phyloP scores from a whole-genome alignment of 306 rosid genomes.

The Hippophae tibetana region DNA sequence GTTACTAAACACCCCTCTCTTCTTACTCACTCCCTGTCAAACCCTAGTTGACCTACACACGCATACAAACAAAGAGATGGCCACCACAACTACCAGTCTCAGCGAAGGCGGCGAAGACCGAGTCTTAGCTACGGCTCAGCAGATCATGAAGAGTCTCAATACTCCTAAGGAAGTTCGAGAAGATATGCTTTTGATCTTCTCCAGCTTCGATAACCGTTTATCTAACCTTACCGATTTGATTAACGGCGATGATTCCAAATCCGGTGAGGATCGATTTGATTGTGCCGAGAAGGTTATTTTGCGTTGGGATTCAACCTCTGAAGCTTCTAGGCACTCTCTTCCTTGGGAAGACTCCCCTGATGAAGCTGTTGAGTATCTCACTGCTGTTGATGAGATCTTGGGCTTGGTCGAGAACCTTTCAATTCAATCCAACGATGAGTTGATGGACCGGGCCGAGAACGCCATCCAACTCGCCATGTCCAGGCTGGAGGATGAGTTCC shows the following conservation, averaged over 20 bases:
- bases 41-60: slow-evolving; percentile 1
- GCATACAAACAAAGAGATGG: too few relatives aligned
- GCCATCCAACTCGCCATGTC: slow-evolving; percentile 87
- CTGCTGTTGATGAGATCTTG: slow-evolving; percentile 74
- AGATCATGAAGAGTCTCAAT: slow-evolving; percentile 71
- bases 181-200: slow-evolving; percentile 84
- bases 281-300: slow-evolving; percentile 76
- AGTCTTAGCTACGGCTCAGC: slow-evolving; percentile 87
- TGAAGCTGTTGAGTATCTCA: slow-evolving; percentile 45
- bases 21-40: not conserved
- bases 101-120: slow-evolving; percentile 52
- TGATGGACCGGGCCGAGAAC: slow-evolving; percentile 70
- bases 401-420: slow-evolving; percentile 49
- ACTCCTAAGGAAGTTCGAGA: slow-evolving; percentile 79
- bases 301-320: slow-evolving; percentile 39
- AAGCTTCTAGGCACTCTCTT: slow-evolving; percentile 28
- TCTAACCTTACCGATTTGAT: slow-evolving; percentile 60
- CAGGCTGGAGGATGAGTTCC: slow-evolving; percentile 82
- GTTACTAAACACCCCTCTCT: slow-evolving; percentile 2
- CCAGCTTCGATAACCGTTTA: slow-evolving; percentile 76
- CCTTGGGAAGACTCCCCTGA: slow-evolving; percentile 44
- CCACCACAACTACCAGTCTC: slow-evolving; percentile 47
- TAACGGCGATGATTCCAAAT: slow-evolving; percentile 51
- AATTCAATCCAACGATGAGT: slow-evolving; percentile 30
- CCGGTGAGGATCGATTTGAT: slow-evolving; percentile 42